Percentiles rank a stretch among this genome's conserved stretches.
phyloP scores from a whole-genome alignment of 2,329 filamentous ascomycete genomes.

The Monilinia laxa region DNA sequence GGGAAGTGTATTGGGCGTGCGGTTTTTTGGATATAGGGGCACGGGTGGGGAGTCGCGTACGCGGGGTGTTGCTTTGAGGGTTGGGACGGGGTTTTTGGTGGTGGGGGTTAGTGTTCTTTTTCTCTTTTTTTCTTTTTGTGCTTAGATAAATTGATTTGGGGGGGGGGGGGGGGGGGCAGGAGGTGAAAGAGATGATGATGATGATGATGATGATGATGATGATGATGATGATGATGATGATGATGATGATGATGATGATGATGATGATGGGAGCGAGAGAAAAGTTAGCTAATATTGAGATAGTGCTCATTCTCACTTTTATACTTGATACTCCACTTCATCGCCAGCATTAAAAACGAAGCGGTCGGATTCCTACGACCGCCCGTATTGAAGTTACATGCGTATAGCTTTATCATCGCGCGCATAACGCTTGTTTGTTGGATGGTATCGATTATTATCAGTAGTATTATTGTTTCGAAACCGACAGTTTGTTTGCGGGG shows the following conservation, averaged over 20 bases:
- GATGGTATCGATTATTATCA: constrained; percentile 30
- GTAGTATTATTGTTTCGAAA: constrained; percentile 29
- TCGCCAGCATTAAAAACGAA: constrained; percentile 29
- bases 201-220: not conserved
- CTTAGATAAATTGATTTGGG: not conserved
- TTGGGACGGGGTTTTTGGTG: constrained; percentile 22
- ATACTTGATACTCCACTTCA: constrained; percentile 32
- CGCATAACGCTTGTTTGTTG: constrained; percentile 31
- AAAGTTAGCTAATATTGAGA: no score
- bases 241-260: no score
- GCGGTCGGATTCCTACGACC: constrained; percentile 29
- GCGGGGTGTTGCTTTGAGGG: not conserved
- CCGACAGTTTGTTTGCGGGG: constrained; percentile 25
- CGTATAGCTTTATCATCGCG: constrained; percentile 33
- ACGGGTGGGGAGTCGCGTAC: not conserved
- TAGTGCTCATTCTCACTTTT: constrained; percentile 31
- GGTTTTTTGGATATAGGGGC: not conserved
- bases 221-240: no score
- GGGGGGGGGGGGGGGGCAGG: not conserved
- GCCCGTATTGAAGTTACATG: constrained; percentile 31
- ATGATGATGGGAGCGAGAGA: rapidly evolving
- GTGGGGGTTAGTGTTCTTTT: constrained; percentile 30
- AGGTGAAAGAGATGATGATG: no score
- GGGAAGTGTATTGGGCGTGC: constrained; percentile 27
- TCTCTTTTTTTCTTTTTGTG: no score